Evolutionary conservation across 2,329 filamentous ascomycete genomes (phyloP).

Genomic region (Albifimbria verrucaria): DNA sequence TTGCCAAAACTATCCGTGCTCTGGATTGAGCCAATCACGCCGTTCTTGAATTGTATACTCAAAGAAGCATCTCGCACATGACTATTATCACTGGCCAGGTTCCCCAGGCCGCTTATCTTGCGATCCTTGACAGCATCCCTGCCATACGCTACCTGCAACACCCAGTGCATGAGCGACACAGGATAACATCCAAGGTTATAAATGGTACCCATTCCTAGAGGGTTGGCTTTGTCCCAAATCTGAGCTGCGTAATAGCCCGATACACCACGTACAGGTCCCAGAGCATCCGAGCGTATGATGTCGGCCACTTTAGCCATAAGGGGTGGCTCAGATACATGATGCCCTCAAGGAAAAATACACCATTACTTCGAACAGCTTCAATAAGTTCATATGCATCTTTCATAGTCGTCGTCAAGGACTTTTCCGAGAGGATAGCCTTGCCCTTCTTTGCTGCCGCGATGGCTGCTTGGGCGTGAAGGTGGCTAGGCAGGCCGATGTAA

Average conservation of each 20-base stretch:
- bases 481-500: slow-evolving; percentile 23
- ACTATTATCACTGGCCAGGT: slow-evolving; percentile 15
- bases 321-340: slow-evolving; percentile 24
- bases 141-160: slow-evolving; percentile 20
- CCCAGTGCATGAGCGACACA: slow-evolving; percentile 20
- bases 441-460: slow-evolving; percentile 17
- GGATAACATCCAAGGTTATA: slow-evolving; percentile 26
- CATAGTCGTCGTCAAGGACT: slow-evolving; percentile 22
- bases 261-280: slow-evolving; percentile 17
- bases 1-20: slow-evolving; percentile 23
- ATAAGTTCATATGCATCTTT: slow-evolving; percentile 19
- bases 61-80: slow-evolving; percentile 19
- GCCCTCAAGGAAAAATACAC: slow-evolving; percentile 23
- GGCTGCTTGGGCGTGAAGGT: slow-evolving; percentile 20
- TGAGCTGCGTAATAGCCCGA: slow-evolving; percentile 23
- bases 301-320: slow-evolving; percentile 18
- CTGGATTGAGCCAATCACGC: slow-evolving; percentile 19
- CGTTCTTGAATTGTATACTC: slow-evolving; percentile 16
- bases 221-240: slow-evolving; percentile 23
- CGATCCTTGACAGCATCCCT: slow-evolving; percentile 12
- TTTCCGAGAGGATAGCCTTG: slow-evolving; percentile 23
- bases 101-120: slow-evolving; percentile 17
- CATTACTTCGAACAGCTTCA: slow-evolving; percentile 13
- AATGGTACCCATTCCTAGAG: slow-evolving; percentile 23
- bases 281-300: slow-evolving; percentile 15